Evolutionary conservation across 768 basidiomycete species (phyloP).

Genomic region (Epithele typhae): DNA sequence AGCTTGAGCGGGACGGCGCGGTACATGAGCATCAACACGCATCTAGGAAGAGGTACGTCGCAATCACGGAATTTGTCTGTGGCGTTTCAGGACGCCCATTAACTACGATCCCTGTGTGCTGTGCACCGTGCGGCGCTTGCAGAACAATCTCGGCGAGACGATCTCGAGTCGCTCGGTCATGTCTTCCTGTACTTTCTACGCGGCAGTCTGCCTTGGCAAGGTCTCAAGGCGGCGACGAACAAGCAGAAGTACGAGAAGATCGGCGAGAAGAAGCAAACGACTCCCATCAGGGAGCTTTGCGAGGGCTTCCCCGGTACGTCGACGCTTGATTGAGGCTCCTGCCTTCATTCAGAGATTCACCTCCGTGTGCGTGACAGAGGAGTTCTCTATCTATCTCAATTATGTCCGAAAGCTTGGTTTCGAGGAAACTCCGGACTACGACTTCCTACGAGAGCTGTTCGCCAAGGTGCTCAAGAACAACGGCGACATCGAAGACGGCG

Average conservation of each 20-base stretch:
- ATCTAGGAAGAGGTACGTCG: conserved; percentile 84
- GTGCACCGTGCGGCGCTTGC: background rate
- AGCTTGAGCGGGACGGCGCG: conserved; percentile 95
- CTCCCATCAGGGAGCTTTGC: conserved; percentile 93
- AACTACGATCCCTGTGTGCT: background rate
- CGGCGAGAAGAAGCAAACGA: conserved; percentile 99
- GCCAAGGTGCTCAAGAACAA: conserved; percentile 90
- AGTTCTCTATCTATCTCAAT: conserved; percentile 97
- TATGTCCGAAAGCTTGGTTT: conserved; percentile 99
- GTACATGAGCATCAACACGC: conserved; percentile 99
- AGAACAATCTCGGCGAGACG: conserved; percentile 94
- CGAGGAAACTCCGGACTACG: conserved; percentile 98
- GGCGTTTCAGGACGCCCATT: conserved; percentile 1
- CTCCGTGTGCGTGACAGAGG: conserved; percentile 72
- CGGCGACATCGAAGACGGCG: conserved; percentile 86
- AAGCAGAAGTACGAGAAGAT: conserved; percentile 99
- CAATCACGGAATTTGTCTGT: conserved; percentile 2
- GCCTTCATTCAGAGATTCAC: no score
- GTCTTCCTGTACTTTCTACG: conserved; percentile 99
- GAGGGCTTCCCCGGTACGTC: conserved; percentile 88
- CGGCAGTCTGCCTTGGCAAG: conserved; percentile 98
- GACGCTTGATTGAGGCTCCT: conserved; percentile 1
- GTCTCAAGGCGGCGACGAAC: conserved; percentile 98
- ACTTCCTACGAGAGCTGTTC: conserved; percentile 94
- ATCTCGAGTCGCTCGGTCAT: conserved; percentile 97